Base-by-base conservation (phyloP, 2,329 filamentous ascomycete species). In the Diaporthe sp. region DNA sequence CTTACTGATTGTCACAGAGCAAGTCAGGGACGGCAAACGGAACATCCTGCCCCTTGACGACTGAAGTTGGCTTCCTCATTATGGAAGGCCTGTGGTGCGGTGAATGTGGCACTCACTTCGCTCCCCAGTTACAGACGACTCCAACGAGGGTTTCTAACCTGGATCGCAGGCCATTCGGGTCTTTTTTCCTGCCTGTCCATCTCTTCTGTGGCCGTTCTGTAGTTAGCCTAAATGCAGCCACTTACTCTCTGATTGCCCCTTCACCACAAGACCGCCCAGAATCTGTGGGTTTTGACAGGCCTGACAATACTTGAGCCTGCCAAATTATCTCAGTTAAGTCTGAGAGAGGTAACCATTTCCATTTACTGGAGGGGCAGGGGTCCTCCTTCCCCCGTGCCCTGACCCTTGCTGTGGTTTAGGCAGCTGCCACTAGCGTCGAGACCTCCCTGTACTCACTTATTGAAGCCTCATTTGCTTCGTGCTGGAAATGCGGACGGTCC, bases 31-130 rank as follows among this genome's bases (percentile, higher is more conserved):
- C 7, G 74, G 74, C 1, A 31, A 46, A 37, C 70, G 74, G n/a
- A 75, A 75, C 4, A 75, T 75, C 28, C 55, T 75, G 4, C 74
- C 74, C 3, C 55, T 75, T 1, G 74, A 75, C 28, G 74, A 75
- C 65, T 68, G 31, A 53, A 17, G 10, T 37, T 4, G 12, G 44
- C 28, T 37, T 28, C 12, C 46, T 19, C 58, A 19, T 59, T 12
- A 31, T 34, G 10, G 15, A 57, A 57, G 28, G 13, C 28, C 53
- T 15, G 15, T 17, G 25, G 5, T 44, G 42, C 42, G 42, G 42
- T 19, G 6, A 44, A 44, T 44, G 7, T 44, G 42, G 42, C 42
- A 19, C 4, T 44, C 42, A 44, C 42, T 44, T 8, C 5, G 7
- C 17, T 8, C 42, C 7, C 42, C 42, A 44, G 15, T 44, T 19